These are phyloP conservation scores for Neoboletus subvelutipes DNA, from an alignment of 768 basidiomycete genomes.

Conservation along the genomic window DNA sequence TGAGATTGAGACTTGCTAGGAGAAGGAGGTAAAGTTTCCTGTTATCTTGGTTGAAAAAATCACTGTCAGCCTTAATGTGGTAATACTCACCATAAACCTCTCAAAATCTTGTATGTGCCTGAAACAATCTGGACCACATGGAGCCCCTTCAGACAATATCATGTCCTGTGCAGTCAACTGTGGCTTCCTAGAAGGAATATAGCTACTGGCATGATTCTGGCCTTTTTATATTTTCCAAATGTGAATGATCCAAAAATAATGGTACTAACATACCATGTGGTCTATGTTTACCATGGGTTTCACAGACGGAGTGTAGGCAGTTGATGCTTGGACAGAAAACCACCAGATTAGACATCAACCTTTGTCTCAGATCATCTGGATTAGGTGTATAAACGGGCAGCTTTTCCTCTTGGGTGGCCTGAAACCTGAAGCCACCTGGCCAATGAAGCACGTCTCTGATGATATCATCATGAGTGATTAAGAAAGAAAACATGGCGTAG, in stretches of 20 bases:
- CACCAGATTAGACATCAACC: slow-evolving; percentile 33
- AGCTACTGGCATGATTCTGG: not conserved
- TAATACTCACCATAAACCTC: slow-evolving; percentile 16
- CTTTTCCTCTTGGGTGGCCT: not conserved
- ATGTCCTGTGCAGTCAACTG: slow-evolving; percentile 22
- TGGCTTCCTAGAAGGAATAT: slow-evolving; percentile 26
- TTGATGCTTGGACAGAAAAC: slow-evolving; percentile 48
- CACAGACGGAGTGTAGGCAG: slow-evolving; percentile 43
- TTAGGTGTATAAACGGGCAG: slow-evolving; percentile 15
- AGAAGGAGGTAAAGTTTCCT: slow-evolving; percentile 27
- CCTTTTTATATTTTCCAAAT: not conserved
- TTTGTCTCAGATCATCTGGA: slow-evolving; percentile 29
- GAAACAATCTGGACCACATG: slow-evolving; percentile 36
- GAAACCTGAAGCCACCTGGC: slow-evolving; percentile 27
- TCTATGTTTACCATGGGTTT: slow-evolving; percentile 43
- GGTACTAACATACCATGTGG: slow-evolving; percentile 29
- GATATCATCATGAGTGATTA: not conserved
- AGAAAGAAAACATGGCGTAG: not conserved
- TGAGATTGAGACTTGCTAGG: slow-evolving; percentile 1
- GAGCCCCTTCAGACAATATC: slow-evolving; percentile 26
- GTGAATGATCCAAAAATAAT: not conserved
- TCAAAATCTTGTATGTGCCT: slow-evolving; percentile 27
- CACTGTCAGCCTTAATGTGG: accelerated
- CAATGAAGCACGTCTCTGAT: slow-evolving; percentile 41
- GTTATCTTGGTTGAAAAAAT: not conserved